These are phyloP conservation scores for Thalassia testudinum DNA, from an alignment of 116 monocot genomes.

Conservation along the genomic window DNA sequence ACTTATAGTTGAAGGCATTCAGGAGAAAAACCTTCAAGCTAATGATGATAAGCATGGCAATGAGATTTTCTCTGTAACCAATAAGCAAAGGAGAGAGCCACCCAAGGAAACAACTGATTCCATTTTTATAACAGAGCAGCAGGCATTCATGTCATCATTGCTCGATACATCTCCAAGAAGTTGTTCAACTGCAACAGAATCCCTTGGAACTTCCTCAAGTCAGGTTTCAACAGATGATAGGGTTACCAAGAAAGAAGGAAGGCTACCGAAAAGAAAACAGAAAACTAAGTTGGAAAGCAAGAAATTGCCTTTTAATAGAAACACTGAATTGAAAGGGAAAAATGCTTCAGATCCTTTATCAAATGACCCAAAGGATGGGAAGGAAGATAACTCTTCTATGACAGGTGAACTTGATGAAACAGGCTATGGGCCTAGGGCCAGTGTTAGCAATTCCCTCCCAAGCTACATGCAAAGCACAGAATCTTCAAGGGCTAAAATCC, in stretches of 20 bases:
- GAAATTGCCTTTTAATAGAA: too few relatives aligned
- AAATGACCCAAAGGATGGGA: slow-evolving; percentile 13
- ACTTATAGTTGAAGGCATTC: too few relatives aligned
- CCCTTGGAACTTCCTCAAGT: slow-evolving; percentile 28
- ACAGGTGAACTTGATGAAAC: slow-evolving; percentile 11
- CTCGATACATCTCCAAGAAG: slow-evolving; percentile 7
- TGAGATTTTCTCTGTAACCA: too few relatives aligned
- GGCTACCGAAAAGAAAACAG: slow-evolving; percentile 2
- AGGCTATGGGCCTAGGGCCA: slow-evolving; percentile 28
- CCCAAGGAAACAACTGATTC: too few relatives aligned
- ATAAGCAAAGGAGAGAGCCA: too few relatives aligned
- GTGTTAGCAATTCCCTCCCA: slow-evolving; percentile 44
- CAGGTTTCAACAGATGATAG: slow-evolving; percentile 28
- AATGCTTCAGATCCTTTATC: too few relatives aligned
- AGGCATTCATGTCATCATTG: slow-evolving; percentile 2
- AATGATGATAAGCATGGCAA: too few relatives aligned
- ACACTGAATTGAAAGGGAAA: too few relatives aligned
- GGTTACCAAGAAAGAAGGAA: slow-evolving; percentile 14
- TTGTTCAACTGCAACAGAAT: background rate
- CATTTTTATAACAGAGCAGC: background rate
- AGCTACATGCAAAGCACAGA: slow-evolving; percentile 84
- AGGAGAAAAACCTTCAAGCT: too few relatives aligned
- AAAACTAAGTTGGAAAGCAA: too few relatives aligned
- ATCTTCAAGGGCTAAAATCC: slow-evolving; percentile 62
- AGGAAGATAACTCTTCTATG: slow-evolving; percentile 18